These are phyloP conservation scores for Aspergillus floridensis DNA, from an alignment of 2,329 filamentous ascomycete species.

Conservation along the genomic window DNA sequence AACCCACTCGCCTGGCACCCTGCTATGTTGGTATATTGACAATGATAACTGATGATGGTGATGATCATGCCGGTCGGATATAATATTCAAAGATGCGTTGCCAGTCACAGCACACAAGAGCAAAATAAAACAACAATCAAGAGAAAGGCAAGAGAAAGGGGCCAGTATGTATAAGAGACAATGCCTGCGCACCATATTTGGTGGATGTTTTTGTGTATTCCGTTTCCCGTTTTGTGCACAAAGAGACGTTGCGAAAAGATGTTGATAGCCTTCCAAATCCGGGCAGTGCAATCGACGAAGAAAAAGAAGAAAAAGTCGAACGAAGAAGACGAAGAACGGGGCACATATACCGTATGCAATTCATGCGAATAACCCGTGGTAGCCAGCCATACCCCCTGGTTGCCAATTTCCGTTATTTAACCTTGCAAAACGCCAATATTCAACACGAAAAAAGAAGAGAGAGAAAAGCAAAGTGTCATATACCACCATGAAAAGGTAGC, in stretches of 20 bases:
- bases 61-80: slow-evolving; percentile 21
- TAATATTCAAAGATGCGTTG: slow-evolving; percentile 20
- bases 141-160: slow-evolving; percentile 6
- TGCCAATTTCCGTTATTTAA: slow-evolving; percentile 22
- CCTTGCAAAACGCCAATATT: slow-evolving; percentile 25
- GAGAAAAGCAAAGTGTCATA: slow-evolving; percentile 15
- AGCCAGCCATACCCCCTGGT: slow-evolving; percentile 17
- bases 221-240: slow-evolving; percentile 1
- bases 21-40: slow-evolving; percentile 31
- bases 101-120: slow-evolving; percentile 9
- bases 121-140: slow-evolving; percentile 11
- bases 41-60: slow-evolving; percentile 17
- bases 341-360: slow-evolving; percentile 21
- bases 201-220: slow-evolving; percentile 10
- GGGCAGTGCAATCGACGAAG: neutral
- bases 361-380: slow-evolving; percentile 18
- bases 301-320: neutral
- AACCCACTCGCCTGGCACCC: slow-evolving; percentile 28
- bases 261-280: neutral
- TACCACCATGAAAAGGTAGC: slow-evolving; percentile 17
- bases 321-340: slow-evolving; percentile 10
- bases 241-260: neutral
- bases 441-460: slow-evolving; percentile 15
- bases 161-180: neutral
- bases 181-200: neutral